phyloP scores from a whole-genome alignment of 768 basidiomycete genomes.

The Boletus rubropictus region DNA sequence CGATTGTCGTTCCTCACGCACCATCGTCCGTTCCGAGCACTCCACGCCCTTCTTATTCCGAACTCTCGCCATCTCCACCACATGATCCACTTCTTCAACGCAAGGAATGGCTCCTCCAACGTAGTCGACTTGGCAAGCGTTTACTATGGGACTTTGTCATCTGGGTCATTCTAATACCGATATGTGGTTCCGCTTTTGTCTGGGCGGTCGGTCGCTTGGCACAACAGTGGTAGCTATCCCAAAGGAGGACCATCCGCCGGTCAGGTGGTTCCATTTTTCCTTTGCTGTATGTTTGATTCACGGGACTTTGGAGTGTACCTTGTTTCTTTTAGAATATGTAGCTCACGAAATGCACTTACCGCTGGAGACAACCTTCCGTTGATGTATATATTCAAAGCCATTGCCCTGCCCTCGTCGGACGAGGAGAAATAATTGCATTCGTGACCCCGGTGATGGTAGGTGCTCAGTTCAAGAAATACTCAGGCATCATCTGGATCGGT shows the following conservation, averaged over 20 bases:
- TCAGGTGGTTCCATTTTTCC: background rate
- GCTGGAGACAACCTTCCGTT: background rate
- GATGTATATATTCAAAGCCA: background rate
- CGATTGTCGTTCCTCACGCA: conserved; percentile 70
- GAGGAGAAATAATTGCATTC: background rate
- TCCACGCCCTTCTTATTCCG: conserved; percentile 14
- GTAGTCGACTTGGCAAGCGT: conserved; percentile 61
- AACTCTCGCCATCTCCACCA: conserved; percentile 26
- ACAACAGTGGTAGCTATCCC: conserved; percentile 44
- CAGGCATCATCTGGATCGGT: background rate
- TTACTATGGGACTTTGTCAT: conserved; percentile 81
- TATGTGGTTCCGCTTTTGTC: conserved; percentile 48
- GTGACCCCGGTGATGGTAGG: background rate
- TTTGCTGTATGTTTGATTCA: background rate
- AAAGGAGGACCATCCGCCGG: conserved; percentile 2
- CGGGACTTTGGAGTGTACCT: conserved; percentile 4
- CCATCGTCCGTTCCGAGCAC: conserved; percentile 23
- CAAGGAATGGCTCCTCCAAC: conserved; percentile 83
- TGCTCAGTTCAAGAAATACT: background rate
- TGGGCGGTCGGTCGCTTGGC: conserved; percentile 54
- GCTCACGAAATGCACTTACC: background rate
- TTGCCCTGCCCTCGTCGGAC: background rate
- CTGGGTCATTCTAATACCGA: conserved; percentile 64
- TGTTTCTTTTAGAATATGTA: conserved; percentile 1
- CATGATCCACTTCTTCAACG: conserved; percentile 72